Conservation (phyloP, 164 flowering plant species). For the Cinnamomum micranthum region DNA sequence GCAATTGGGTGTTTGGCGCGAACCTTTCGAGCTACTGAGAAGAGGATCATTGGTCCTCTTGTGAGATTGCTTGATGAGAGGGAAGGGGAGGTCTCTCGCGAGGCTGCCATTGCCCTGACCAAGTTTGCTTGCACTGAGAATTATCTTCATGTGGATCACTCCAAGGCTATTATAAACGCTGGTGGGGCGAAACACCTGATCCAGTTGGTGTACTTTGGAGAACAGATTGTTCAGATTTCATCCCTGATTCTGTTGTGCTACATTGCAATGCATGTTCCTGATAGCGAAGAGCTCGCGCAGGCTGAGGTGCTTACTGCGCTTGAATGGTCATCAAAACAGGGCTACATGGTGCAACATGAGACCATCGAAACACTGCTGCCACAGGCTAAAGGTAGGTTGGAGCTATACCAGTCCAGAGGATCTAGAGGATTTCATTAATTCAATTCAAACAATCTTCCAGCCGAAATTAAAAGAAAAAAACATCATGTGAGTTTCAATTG, state of each 20-base stretch:
- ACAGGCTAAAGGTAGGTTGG: constrained; percentile 62
- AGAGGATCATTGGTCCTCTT: constrained; percentile 60
- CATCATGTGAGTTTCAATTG: not conserved
- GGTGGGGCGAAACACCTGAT: constrained; percentile 65
- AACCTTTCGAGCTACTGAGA: constrained; percentile 73
- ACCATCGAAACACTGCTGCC: constrained; percentile 36
- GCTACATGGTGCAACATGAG: constrained; percentile 32
- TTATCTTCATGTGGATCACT: constrained; percentile 54
- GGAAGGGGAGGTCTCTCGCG: constrained; percentile 49
- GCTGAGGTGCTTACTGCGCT: constrained; percentile 68
- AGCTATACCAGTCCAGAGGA: constrained; percentile 69
- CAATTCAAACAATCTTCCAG: not conserved
- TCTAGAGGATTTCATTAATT: constrained; percentile 34
- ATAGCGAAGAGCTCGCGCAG: constrained; percentile 59
- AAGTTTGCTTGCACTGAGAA: constrained; percentile 69
- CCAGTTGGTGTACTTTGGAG: constrained; percentile 73
- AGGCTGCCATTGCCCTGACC: constrained; percentile 58
- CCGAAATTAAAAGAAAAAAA: not conserved
- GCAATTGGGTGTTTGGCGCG: constrained; percentile 66
- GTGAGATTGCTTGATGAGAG: constrained; percentile 69
- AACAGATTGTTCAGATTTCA: constrained; percentile 51
- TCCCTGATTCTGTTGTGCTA: constrained; percentile 53
- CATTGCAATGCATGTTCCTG: constrained; percentile 63
- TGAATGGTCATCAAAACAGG: constrained; percentile 73
- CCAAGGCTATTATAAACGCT: constrained; percentile 52